phyloP scores from a whole-genome alignment of 257 asterid species.

The Solanum medicagineum region DNA sequence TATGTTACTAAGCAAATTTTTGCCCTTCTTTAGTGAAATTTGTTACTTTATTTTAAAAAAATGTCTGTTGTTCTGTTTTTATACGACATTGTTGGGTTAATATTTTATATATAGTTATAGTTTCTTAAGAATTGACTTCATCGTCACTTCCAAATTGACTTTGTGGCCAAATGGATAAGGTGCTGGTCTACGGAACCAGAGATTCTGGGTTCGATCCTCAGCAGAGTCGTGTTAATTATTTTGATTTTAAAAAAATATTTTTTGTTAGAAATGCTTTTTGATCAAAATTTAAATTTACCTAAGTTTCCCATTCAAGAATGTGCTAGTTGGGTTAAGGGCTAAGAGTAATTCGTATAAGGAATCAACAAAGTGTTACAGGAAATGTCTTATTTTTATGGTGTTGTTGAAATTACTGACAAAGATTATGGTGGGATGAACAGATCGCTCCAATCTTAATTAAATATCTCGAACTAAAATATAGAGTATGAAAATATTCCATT shows the following conservation, averaged over 20 bases:
- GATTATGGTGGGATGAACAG: neutral
- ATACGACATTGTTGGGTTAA: no score
- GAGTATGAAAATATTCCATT: no score
- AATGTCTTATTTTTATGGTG: neutral
- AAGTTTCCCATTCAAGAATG: neutral
- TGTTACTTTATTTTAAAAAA: no score
- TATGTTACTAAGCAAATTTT: no score
- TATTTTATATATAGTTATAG: no score
- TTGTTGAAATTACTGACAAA: neutral
- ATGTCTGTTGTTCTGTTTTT: no score
- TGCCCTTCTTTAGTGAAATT: no score
- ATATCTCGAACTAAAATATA: neutral
- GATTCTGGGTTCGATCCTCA: conserved; percentile 99
- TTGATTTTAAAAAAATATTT: no score
- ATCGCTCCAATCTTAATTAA: accelerated
- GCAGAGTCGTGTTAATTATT: conserved; percentile 43
- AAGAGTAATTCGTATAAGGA: neutral
- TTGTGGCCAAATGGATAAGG: conserved; percentile 93
- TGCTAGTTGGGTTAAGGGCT: neutral
- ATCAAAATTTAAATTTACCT: neutral
- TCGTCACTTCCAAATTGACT: neutral
- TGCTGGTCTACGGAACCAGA: conserved; percentile 99
- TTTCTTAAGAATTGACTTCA: no score
- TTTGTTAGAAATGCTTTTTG: no score
- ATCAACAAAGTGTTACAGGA: neutral